Evolutionary conservation across 805 yeast genomes (phyloP).

Genomic region (Ogataea methanolica): DNA sequence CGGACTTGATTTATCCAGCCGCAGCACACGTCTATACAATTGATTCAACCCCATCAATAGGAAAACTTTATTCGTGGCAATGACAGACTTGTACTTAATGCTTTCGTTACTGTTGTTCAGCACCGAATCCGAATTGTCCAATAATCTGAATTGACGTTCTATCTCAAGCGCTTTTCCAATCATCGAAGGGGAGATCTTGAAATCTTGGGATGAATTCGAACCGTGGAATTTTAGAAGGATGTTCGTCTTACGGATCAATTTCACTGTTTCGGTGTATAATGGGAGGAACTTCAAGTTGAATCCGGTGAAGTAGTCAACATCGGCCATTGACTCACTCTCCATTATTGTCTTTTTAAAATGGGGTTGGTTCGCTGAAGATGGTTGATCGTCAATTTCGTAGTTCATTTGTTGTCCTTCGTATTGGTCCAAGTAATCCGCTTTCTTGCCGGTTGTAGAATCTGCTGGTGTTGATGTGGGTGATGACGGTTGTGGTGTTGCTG

Average conservation of each 20-base stretch:
- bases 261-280: constrained; percentile 45
- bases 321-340: constrained; percentile 29
- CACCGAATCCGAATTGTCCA: constrained; percentile 11
- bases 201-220: not conserved
- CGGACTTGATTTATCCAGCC: constrained; percentile 39
- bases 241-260: constrained; percentile 32
- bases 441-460: not conserved
- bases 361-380: too few species aligned
- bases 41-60: constrained; percentile 51
- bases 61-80: constrained; percentile 49
- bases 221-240: constrained; percentile 10
- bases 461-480: not conserved
- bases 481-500: not conserved
- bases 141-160: constrained; percentile 29
- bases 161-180: constrained; percentile 38
- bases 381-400: constrained; percentile 20
- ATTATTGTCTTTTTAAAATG: too few species aligned
- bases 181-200: constrained; percentile 13
- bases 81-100: constrained; percentile 22
- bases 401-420: constrained; percentile 19
- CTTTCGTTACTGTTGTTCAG: not conserved
- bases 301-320: constrained; percentile 61
- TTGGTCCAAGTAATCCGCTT: constrained; percentile 1
- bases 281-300: constrained; percentile 62
- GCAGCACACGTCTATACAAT: constrained; percentile 51